Evolutionary conservation across 2,329 filamentous ascomycete genomes (phyloP).

Genomic region (Colletotrichum sp.): DNA sequence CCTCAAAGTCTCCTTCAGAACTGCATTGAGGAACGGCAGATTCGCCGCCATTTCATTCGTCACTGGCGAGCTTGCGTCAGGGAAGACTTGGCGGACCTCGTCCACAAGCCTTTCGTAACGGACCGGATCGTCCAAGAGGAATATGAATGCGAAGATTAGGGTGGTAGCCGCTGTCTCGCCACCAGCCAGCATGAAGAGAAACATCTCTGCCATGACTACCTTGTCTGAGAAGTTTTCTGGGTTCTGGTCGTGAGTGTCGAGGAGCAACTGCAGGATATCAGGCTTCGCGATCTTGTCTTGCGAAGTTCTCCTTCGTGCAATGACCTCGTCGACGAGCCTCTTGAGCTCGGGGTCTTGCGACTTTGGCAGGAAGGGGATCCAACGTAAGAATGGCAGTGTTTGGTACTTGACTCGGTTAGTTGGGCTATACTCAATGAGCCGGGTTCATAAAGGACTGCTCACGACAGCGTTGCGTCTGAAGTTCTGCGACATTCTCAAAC

Average conservation of each 20-base stretch:
- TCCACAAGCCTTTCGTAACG: neutral
- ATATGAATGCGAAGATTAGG: neutral
- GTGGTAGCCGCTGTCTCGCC: neutral
- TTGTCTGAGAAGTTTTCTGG: neutral
- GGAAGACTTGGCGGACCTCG: neutral
- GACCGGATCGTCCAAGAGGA: neutral
- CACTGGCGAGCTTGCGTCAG: neutral
- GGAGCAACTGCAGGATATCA: neutral
- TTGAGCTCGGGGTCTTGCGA: neutral
- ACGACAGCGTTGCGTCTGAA: neutral
- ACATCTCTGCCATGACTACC: neutral
- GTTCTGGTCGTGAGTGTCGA: neutral
- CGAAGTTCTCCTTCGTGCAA: neutral
- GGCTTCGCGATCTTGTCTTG: neutral
- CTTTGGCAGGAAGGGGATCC: neutral
- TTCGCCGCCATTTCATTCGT: slow-evolving; percentile 17
- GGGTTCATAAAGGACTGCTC: neutral
- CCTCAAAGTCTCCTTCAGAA: slow-evolving; percentile 41
- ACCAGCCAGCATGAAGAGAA: neutral
- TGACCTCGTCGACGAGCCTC: neutral
- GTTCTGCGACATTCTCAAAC: neutral
- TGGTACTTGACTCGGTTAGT: neutral
- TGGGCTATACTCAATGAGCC: neutral
- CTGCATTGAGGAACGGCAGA: slow-evolving; percentile 51
- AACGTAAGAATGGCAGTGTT: neutral